phyloP scores from a whole-genome alignment of 768 basidiomycete species.

The Pholiota conissans region DNA sequence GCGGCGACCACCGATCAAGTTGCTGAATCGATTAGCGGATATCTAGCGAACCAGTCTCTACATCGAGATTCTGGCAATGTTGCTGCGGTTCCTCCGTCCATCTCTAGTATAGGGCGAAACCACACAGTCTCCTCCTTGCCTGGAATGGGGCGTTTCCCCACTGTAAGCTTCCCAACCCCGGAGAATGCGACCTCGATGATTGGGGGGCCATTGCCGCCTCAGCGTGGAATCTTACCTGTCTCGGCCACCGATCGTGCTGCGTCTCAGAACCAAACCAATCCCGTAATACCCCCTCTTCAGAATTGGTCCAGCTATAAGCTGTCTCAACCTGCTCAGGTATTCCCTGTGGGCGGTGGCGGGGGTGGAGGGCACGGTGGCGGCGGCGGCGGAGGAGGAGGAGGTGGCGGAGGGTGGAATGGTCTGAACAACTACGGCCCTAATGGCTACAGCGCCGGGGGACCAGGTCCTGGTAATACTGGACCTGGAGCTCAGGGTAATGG shows the following conservation, averaged over 20 bases:
- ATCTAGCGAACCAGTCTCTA: not conserved
- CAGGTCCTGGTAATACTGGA: slow-evolving; percentile 2
- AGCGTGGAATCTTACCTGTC: not conserved
- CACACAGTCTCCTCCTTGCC: slow-evolving; percentile 12
- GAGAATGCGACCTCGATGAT: not conserved
- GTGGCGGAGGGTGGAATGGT: not conserved
- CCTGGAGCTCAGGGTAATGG: not conserved
- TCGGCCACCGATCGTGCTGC: not conserved
- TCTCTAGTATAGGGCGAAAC: slow-evolving; percentile 1
- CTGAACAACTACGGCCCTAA: too few relatives aligned
- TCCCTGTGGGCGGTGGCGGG: not conserved
- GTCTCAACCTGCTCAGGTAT: too few relatives aligned
- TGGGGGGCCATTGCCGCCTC: not conserved
- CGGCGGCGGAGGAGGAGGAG: too few relatives aligned
- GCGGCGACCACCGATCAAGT: not conserved
- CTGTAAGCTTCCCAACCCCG: not conserved
- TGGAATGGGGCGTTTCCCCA: slow-evolving; percentile 1
- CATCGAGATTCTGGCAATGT: too few relatives aligned
- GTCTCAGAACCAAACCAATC: not conserved
- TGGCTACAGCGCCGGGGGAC: not conserved
- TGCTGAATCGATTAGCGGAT: not conserved
- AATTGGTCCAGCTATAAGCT: not conserved
- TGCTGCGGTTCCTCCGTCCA: not conserved
- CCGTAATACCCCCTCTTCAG: not conserved
- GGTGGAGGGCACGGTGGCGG: not conserved